Conservation (phyloP, 2,329 filamentous ascomycete genomes). For the Phaeomoniella chlamydospora region DNA sequence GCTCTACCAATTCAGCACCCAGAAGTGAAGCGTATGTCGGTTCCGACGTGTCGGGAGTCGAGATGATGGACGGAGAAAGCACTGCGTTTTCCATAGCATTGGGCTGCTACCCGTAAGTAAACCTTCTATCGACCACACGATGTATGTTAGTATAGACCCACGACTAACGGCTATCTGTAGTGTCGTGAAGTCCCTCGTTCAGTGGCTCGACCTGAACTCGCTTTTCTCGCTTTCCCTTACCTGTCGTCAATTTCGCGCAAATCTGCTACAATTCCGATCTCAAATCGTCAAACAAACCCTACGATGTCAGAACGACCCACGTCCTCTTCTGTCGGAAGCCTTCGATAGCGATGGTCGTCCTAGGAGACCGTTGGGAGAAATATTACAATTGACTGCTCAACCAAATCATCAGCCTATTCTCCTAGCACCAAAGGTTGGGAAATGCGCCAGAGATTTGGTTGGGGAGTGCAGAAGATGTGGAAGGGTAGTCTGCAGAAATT, state of each 20-base stretch:
- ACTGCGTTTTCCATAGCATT: conserved; percentile 18
- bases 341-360: not conserved
- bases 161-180: conserved; percentile 29
- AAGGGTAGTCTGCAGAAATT: conserved; percentile 74
- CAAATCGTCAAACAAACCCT: conserved; percentile 62
- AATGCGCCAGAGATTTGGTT: conserved; percentile 80
- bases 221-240: conserved; percentile 71
- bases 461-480: conserved; percentile 66
- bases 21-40: conserved; percentile 5
- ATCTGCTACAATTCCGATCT: conserved; percentile 63
- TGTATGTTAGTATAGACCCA: conserved; percentile 8
- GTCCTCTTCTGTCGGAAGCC: conserved; percentile 15
- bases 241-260: conserved; percentile 64
- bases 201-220: conserved; percentile 71
- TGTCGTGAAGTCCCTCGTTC: conserved; percentile 60
- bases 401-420: conserved; percentile 12
- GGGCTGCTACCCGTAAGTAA: conserved; percentile 31
- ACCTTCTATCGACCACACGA: conserved; percentile 2
- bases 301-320: conserved; percentile 60
- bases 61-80: conserved; percentile 1
- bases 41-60: not conserved
- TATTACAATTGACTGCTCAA: not conserved
- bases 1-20: conserved; percentile 5
- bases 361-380: not conserved
- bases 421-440: conserved; percentile 54